These are phyloP conservation scores for Nicotiana obtusifolia DNA, from an alignment of 257 asterid species.

Conservation along the genomic window DNA sequence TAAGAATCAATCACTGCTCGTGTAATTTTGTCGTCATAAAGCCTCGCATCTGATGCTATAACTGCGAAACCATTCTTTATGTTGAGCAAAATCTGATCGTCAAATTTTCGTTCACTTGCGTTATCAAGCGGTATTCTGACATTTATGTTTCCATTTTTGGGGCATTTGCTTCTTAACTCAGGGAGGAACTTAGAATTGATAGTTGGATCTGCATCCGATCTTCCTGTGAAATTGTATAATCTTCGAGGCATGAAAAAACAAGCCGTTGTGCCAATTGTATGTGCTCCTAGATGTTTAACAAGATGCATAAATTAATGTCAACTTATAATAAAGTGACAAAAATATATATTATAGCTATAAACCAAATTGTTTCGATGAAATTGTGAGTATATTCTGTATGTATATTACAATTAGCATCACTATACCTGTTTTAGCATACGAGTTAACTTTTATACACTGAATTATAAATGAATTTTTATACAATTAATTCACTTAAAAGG, in stretches of 20 bases:
- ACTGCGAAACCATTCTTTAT: constrained; percentile 26
- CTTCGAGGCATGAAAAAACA: constrained; percentile 42
- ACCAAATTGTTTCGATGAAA: background rate
- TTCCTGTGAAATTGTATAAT: constrained; percentile 22
- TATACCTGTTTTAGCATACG: too few species aligned
- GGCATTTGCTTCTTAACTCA: constrained; percentile 15
- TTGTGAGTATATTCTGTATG: too few species aligned
- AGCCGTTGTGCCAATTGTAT: constrained; percentile 38
- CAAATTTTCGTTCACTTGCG: constrained; percentile 7
- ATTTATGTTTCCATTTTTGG: constrained; percentile 14
- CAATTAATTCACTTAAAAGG: too few species aligned
- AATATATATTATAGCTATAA: background rate
- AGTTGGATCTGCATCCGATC: constrained; percentile 19
- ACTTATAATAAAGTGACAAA: background rate
- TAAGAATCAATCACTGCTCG: constrained; percentile 23
- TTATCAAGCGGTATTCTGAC: constrained; percentile 25
- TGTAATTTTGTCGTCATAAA: constrained; percentile 22
- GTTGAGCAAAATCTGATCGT: constrained; percentile 24
- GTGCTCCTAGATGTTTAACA: constrained; percentile 27
- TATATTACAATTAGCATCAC: too few species aligned
- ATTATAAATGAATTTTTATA: too few species aligned
- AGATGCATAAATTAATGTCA: background rate
- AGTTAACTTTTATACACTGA: too few species aligned
- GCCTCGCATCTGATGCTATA: constrained; percentile 34
- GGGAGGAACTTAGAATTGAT: constrained; percentile 25